These are phyloP conservation scores for Aureobasidium sp. DNA, from an alignment of 2,329 filamentous ascomycete species.

Conservation along the genomic window DNA sequence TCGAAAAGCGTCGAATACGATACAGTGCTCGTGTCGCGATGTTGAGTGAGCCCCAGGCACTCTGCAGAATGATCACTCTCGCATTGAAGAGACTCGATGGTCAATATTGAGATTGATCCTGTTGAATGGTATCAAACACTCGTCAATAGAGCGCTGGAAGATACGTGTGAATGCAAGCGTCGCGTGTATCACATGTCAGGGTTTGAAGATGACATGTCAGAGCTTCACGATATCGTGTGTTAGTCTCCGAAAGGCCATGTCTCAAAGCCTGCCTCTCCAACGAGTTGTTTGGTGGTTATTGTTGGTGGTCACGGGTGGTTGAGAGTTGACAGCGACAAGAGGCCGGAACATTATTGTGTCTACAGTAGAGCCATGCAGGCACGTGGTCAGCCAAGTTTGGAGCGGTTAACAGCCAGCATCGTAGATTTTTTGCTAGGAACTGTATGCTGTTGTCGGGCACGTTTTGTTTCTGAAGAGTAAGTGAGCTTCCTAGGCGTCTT, in stretches of 20 bases:
- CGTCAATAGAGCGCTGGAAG: too few relatives aligned
- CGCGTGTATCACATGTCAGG: constrained; percentile 1
- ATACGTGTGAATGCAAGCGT: not conserved
- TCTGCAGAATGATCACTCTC: not conserved
- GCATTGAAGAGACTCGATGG: not conserved
- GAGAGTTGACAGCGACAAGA: too few relatives aligned
- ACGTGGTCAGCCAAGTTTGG: not conserved
- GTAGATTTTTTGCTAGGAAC: not conserved
- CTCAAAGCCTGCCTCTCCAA: not conserved
- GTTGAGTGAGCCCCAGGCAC: not conserved
- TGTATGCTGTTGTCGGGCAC: too few relatives aligned
- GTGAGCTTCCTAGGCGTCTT: too few relatives aligned
- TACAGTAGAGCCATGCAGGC: not conserved
- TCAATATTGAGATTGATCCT: not conserved
- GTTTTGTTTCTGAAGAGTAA: too few relatives aligned
- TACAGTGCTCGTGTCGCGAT: not conserved
- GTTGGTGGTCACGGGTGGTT: not conserved
- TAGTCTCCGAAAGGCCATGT: not conserved
- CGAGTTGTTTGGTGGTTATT: too few relatives aligned
- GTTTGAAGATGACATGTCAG: not conserved
- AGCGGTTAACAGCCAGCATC: not conserved
- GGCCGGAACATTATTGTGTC: not conserved
- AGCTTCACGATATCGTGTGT: not conserved
- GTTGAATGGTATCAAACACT: too few relatives aligned
- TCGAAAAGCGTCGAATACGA: not conserved